These are phyloP conservation scores for Fusarium decemcellulare DNA, from an alignment of 2,329 filamentous ascomycete species.

Conservation along the genomic window DNA sequence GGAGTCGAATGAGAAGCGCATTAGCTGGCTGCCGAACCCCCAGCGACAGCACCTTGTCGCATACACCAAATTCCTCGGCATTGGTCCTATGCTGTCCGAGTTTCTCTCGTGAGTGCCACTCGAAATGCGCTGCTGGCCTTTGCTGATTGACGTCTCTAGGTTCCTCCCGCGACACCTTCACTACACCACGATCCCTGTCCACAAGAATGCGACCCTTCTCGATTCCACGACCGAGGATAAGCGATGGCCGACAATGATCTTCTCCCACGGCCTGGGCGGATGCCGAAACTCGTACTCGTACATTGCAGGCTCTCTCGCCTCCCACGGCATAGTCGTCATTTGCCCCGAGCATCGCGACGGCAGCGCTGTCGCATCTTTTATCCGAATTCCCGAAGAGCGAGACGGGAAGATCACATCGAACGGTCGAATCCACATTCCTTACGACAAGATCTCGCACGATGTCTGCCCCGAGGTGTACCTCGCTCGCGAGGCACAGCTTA, in stretches of 20 bases:
- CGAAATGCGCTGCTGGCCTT: rapidly evolving
- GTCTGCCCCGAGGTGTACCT: slow-evolving; percentile 76
- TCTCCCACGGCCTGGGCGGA: slow-evolving; percentile 88
- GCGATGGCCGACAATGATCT: slow-evolving; percentile 86
- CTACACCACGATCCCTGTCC: slow-evolving; percentile 79
- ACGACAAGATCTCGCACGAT: slow-evolving; percentile 71
- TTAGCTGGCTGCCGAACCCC: slow-evolving; percentile 84
- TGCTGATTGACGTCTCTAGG: slow-evolving; percentile 54
- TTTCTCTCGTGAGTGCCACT: slow-evolving; percentile 69
- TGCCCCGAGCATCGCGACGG: slow-evolving; percentile 89
- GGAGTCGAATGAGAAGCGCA: slow-evolving; percentile 68
- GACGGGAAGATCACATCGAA: slow-evolving; percentile 45
- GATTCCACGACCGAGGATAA: slow-evolving; percentile 60
- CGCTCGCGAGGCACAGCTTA: slow-evolving; percentile 78
- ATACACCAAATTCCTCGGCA: slow-evolving; percentile 83
- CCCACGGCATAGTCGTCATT: slow-evolving; percentile 84
- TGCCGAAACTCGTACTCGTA: slow-evolving; percentile 90
- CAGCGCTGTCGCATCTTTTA: slow-evolving; percentile 80
- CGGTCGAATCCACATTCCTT: slow-evolving; percentile 58
- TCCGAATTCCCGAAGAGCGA: slow-evolving; percentile 72
- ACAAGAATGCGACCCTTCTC: slow-evolving; percentile 78
- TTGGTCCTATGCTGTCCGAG: slow-evolving; percentile 70
- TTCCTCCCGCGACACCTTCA: slow-evolving; percentile 80
- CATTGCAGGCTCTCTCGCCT: slow-evolving; percentile 82
- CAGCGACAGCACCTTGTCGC: slow-evolving; percentile 81